phyloP scores from a whole-genome alignment of 495 filamentous ascomycete genomes.

The Lasiosphaeria hispida region DNA sequence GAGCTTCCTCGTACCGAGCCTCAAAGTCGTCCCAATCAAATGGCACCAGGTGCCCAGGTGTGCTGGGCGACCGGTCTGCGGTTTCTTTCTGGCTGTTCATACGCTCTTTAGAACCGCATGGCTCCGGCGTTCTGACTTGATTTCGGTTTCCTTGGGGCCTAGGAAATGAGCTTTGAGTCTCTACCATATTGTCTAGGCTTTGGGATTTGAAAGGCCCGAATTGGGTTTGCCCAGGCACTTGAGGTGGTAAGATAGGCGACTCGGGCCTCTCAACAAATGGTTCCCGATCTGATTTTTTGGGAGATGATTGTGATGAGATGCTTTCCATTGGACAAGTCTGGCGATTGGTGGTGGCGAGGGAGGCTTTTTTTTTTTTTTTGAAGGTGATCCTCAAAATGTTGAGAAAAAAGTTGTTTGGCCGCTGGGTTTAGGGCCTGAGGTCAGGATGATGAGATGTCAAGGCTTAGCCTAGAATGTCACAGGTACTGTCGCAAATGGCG shows the following conservation, averaged over 20 bases:
- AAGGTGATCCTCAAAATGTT: conserved; percentile 2
- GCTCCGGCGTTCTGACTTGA: conserved; percentile 36
- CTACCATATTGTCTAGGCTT: conserved; percentile 22
- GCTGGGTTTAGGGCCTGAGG: neutral
- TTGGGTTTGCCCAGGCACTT: conserved; percentile 11
- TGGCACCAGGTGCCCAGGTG: conserved; percentile 42
- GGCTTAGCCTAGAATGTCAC: no score
- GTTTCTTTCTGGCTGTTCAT: conserved; percentile 24
- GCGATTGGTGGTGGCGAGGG: neutral
- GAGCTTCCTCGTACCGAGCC: conserved; percentile 57
- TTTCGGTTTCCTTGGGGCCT: conserved; percentile 19
- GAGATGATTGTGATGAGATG: conserved; percentile 15
- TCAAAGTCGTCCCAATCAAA: conserved; percentile 71
- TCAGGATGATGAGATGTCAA: neutral
- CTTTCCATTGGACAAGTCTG: conserved; percentile 18
- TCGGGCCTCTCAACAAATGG: conserved; percentile 15
- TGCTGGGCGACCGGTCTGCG: conserved; percentile 37
- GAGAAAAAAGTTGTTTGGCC: neutral
- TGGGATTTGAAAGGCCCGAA: conserved; percentile 8
- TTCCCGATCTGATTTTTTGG: conserved; percentile 14
- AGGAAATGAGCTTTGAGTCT: conserved; percentile 9
- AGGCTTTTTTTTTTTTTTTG: neutral
- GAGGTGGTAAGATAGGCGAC: conserved; percentile 23
- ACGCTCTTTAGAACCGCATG: conserved; percentile 27
- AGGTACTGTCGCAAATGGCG: no score